phyloP scores from a whole-genome alignment of 1,284 basidiomycete species.

The Ustilago esculenta region DNA sequence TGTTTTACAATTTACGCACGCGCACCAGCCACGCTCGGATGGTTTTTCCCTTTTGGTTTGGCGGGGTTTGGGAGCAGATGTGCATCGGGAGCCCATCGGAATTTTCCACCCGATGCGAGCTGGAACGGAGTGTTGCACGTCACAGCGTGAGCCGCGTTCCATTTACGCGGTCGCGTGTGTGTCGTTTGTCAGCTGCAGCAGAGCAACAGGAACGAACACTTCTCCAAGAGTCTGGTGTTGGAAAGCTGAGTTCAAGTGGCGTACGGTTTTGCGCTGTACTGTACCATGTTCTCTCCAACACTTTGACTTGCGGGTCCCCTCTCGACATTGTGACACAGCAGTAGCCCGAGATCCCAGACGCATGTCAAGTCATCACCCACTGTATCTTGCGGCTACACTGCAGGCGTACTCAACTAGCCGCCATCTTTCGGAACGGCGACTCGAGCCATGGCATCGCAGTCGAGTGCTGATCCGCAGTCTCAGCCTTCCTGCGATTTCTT shows the following conservation, averaged over 20 bases:
- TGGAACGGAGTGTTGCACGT: too few relatives aligned
- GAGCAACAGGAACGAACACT: constrained; percentile 7
- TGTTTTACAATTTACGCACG: neutral
- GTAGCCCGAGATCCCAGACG: too few relatives aligned
- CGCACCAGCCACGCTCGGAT: constrained; percentile 16
- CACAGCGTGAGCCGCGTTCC: constrained; percentile 6
- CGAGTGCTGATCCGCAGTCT: constrained; percentile 28
- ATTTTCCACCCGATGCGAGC: too few relatives aligned
- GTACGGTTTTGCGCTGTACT: too few relatives aligned
- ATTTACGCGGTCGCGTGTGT: constrained; percentile 21
- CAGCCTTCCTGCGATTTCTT: constrained; percentile 41
- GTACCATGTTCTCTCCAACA: too few relatives aligned
- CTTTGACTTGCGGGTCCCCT: too few relatives aligned
- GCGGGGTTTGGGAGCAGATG: too few relatives aligned
- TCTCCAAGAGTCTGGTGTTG: constrained; percentile 11
- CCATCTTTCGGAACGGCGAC: neutral
- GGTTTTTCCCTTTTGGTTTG: neutral
- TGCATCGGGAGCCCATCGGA: neutral
- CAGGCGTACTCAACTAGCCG: too few relatives aligned
- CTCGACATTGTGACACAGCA: too few relatives aligned
- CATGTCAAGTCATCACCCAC: too few relatives aligned
- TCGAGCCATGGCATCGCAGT: constrained; percentile 27
- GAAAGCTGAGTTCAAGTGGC: constrained; percentile 13
- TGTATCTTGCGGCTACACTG: too few relatives aligned
- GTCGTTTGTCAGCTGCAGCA: neutral